Conservation (phyloP, 345 rosid species). For the Eucalyptus albens region DNA sequence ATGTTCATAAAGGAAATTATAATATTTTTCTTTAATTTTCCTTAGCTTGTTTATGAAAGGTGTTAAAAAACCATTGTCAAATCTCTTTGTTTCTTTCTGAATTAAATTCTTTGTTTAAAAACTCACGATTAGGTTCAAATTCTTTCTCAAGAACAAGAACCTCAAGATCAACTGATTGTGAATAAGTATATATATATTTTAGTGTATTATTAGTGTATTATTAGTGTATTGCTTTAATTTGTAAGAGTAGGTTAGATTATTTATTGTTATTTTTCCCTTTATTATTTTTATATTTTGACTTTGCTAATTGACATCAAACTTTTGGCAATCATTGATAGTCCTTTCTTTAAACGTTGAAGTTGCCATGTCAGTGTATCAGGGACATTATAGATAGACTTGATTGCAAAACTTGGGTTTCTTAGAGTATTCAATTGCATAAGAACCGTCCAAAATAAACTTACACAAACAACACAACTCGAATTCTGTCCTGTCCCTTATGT, state of each 20-base stretch:
- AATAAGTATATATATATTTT: too few species aligned
- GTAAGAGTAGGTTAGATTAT: background rate
- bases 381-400: background rate
- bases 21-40: too few species aligned
- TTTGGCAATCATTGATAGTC: background rate
- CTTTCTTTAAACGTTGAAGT: background rate
- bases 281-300: background rate
- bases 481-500: background rate
- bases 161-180: too few species aligned
- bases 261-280: background rate
- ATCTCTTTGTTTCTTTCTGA: too few species aligned
- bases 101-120: too few species aligned
- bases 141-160: too few species aligned
- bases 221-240: background rate
- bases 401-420: background rate
- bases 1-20: too few species aligned
- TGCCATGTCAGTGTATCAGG: background rate
- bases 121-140: too few species aligned
- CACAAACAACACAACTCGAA: background rate
- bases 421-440: background rate
- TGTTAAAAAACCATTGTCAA: too few species aligned
- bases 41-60: too few species aligned
- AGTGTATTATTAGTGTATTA: too few species aligned
- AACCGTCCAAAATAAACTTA: background rate
- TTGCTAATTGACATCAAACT: background rate